Evolutionary conservation across 176 grass and related monocot genomes (phyloP), one percentile per base, ranked within the genome.

Genomic region (Eleusine indica): DNA sequence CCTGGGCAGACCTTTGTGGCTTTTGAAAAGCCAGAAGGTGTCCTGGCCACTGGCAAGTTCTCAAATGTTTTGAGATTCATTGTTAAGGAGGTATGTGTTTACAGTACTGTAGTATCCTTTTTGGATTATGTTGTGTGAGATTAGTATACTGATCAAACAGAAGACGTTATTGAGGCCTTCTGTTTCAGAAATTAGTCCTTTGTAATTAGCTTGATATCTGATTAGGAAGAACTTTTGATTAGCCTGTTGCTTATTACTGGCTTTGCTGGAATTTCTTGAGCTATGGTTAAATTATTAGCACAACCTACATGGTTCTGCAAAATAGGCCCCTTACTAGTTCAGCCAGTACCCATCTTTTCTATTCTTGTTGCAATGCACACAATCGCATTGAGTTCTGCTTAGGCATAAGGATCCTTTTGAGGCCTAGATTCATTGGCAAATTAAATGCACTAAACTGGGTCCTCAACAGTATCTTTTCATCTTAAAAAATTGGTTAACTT

Each of bases 61-160:
- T 99, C 96, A 77, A 99, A 99, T 70, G 61, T 91, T 46, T 70
- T 99, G 77, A 99, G 94, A 79, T 99, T 99, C 60, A 93, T 99
- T 52, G 93, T 99, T 54, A 99, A 96, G 85, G 96, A 99, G 93
- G 96, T 99, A 89, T 80, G 42, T 85, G 30, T 37, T 86, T 76
- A 25, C 7, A 66, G 2, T 68, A 39, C 38, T 74, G 78, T 5
- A 74, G 29, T 32, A 73, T 29, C 9, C 22, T 63, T 73, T n/a
- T 40, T 1, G 57, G 78, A 43, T 54, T 63, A 68, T 84, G 78
- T 83, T 9, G 8, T 85, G 15, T 58, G 46, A 30, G 78, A 67
- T 76, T 63, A 54, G 11, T 63, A 6, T 12, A 41, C 43, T 63
- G 32, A 52, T 71, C 22, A 44, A 81, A 80, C 28, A 15, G 19